A percentile compares a stretch with the other conserved stretches of the same genome.
These are phyloP conservation scores for Poa pratensis DNA, from an alignment of 176 grass and related monocot genomes.

Conservation along the genomic window DNA sequence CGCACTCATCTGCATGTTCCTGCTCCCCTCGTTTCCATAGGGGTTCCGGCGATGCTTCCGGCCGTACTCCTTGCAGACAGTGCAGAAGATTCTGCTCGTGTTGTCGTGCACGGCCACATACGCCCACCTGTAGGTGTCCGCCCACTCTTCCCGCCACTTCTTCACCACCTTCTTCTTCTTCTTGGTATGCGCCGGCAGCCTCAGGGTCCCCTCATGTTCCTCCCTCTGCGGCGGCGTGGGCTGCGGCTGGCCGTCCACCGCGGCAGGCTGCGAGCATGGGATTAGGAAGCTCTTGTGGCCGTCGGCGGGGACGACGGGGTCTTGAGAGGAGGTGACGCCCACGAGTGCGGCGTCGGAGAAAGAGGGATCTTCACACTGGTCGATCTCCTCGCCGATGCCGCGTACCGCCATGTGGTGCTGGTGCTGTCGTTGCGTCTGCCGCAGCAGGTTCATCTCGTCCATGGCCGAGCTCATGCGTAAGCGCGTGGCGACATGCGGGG, in stretches of 20 bases:
- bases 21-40: slow-evolving; percentile 97
- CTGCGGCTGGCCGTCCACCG: slow-evolving; percentile 44
- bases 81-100: slow-evolving; percentile 93
- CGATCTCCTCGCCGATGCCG: slow-evolving; percentile 91
- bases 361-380: slow-evolving; percentile 78
- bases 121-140: slow-evolving; percentile 97
- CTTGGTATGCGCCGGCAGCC: slow-evolving; percentile 61
- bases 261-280: slow-evolving; percentile 48
- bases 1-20: slow-evolving; percentile 99
- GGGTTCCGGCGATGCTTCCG: slow-evolving; percentile 96
- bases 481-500: slow-evolving; percentile 24
- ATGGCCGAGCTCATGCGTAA: slow-evolving; percentile 66
- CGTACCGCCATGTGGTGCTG: slow-evolving; percentile 86
- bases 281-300: slow-evolving; percentile 90
- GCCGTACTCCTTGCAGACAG: slow-evolving; percentile 94
- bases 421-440: slow-evolving; percentile 74
- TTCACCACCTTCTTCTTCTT: slow-evolving; percentile 99
- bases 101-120: slow-evolving; percentile 83
- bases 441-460: slow-evolving; percentile 90
- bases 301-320: slow-evolving; percentile 54
- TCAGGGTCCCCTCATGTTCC: slow-evolving; percentile 57
- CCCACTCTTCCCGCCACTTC: slow-evolving; percentile 98
- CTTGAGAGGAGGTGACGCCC: slow-evolving; percentile 50
- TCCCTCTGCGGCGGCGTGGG: slow-evolving; percentile 35
- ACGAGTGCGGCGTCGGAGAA: slow-evolving; percentile 72